phyloP scores from a whole-genome alignment of 2,329 filamentous ascomycete species.

The Aspergillus ibericus region DNA sequence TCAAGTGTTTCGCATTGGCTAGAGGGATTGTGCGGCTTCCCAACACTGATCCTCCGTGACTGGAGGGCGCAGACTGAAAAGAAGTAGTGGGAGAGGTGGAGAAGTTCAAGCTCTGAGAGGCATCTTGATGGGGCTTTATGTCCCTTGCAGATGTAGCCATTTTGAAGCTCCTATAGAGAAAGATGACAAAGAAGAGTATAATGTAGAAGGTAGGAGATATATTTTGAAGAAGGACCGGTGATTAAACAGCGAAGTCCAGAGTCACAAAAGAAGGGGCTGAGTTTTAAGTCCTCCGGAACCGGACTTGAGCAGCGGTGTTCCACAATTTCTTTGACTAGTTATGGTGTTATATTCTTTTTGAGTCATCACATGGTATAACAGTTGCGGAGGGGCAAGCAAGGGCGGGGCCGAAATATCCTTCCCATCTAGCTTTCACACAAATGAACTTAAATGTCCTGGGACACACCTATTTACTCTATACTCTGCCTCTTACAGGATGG shows the following conservation, averaged over 20 bases:
- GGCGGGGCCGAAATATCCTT: not conserved
- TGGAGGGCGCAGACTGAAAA: slow-evolving; percentile 72
- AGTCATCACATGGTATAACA: slow-evolving; percentile 1
- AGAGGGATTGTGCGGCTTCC: slow-evolving; percentile 45
- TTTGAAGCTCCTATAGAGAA: not conserved
- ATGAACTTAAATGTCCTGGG: not conserved
- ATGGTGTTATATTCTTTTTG: not conserved
- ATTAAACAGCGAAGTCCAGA: not conserved
- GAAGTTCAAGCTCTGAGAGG: slow-evolving; percentile 63
- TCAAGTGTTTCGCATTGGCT: slow-evolving; percentile 69
- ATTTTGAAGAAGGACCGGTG: not conserved
- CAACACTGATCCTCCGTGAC: slow-evolving; percentile 55
- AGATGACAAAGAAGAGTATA: not conserved
- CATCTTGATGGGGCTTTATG: slow-evolving; percentile 33
- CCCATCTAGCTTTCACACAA: not conserved
- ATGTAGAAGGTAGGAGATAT: not conserved
- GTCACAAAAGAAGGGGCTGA: not conserved
- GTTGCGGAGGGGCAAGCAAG: slow-evolving; percentile 3
- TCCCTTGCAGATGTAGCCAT: slow-evolving; percentile 35
- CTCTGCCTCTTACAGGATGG: not conserved
- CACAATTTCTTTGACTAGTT: not conserved
- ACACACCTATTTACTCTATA: not conserved
- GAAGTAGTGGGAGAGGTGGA: slow-evolving; percentile 73
- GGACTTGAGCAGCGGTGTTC: slow-evolving; percentile 7
- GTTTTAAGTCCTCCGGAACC: slow-evolving; percentile 14